A percentile compares a stretch with the other conserved stretches of the same genome.
phyloP scores from a whole-genome alignment of 2,329 filamentous ascomycete species.

The Talaromyces pinophilus region DNA sequence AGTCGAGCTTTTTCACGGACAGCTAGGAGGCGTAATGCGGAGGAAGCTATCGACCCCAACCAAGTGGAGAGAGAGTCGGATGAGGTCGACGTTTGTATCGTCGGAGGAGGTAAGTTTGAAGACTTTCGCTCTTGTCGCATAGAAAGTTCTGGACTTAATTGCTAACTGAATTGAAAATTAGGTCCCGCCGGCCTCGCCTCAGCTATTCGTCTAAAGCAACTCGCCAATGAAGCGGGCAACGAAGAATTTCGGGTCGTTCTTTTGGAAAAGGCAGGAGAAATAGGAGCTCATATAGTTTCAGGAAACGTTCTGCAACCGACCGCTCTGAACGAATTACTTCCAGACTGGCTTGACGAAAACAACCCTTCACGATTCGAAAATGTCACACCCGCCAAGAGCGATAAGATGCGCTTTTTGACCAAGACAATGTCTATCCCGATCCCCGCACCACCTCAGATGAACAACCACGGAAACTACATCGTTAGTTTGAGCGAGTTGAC shows the following conservation, averaged over 20 bases:
- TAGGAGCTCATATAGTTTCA: slow-evolving; percentile 92
- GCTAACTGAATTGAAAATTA: slow-evolving; percentile 30
- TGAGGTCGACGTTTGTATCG: slow-evolving; percentile 93
- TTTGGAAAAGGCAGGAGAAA: slow-evolving; percentile 90
- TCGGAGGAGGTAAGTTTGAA: slow-evolving; percentile 70
- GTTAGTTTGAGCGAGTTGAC: slow-evolving; percentile 92
- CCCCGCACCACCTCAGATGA: slow-evolving; percentile 92
- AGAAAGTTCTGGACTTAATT: background rate
- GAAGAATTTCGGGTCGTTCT: slow-evolving; percentile 93
- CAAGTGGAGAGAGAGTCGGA: slow-evolving; percentile 83
- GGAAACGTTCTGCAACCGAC: slow-evolving; percentile 92
- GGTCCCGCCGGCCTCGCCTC: slow-evolving; percentile 90
- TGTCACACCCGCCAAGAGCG: slow-evolving; percentile 77
- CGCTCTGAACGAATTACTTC: slow-evolving; percentile 84
- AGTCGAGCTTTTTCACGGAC: slow-evolving; percentile 50
- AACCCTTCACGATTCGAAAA: slow-evolving; percentile 87
- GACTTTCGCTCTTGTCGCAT: background rate
- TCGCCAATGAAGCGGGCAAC: slow-evolving; percentile 91
- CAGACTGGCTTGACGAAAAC: slow-evolving; percentile 86
- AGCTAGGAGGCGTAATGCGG: slow-evolving; percentile 43
- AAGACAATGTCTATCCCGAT: slow-evolving; percentile 75
- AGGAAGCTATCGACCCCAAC: slow-evolving; percentile 65
- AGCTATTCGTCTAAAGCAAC: slow-evolving; percentile 91
- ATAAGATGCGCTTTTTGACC: slow-evolving; percentile 93
- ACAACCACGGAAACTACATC: slow-evolving; percentile 97